These are phyloP conservation scores for Rosa chinensis DNA, from an alignment of 306 rosid genomes.

Conservation along the genomic window DNA sequence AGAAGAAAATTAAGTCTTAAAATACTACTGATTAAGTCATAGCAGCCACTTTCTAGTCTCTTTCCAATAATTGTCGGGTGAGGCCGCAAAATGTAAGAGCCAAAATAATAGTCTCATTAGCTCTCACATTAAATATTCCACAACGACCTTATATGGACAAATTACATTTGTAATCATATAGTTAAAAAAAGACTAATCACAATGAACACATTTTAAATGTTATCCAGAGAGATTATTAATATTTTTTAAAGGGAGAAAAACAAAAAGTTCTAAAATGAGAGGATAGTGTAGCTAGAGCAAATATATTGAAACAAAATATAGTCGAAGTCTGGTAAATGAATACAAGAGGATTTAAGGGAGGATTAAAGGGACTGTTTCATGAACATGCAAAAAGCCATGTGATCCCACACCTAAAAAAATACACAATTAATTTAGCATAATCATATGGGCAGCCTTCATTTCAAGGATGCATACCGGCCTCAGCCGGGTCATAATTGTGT, in stretches of 20 bases:
- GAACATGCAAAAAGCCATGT: slow-evolving; percentile 45
- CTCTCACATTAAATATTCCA: slow-evolving; percentile 8
- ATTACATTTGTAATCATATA: slow-evolving; percentile 8
- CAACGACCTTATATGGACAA: slow-evolving; percentile 24
- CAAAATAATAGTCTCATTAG: neutral
- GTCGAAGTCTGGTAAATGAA: slow-evolving; percentile 55
- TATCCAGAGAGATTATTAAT: slow-evolving; percentile 11
- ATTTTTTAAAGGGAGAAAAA: neutral
- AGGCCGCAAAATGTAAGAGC: slow-evolving; percentile 3
- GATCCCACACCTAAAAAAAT: slow-evolving; percentile 17
- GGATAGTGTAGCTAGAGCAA: neutral
- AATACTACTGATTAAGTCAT: neutral
- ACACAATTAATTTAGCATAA: neutral
- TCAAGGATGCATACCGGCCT: neutral
- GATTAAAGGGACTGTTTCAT: slow-evolving; percentile 43
- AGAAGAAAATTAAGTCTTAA: neutral
- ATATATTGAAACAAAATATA: neutral
- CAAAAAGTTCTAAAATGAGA: neutral
- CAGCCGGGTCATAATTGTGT: neutral
- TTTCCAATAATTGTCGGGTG: slow-evolving; percentile 9
- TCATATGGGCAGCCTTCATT: neutral
- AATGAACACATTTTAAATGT: slow-evolving; percentile 21
- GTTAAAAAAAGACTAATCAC: slow-evolving; percentile 15
- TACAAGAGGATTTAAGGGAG: slow-evolving; percentile 49
- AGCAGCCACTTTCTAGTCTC: neutral